phyloP scores from a whole-genome alignment of 176 grass and related monocot genomes.

The Alopecurus myosuroides region DNA sequence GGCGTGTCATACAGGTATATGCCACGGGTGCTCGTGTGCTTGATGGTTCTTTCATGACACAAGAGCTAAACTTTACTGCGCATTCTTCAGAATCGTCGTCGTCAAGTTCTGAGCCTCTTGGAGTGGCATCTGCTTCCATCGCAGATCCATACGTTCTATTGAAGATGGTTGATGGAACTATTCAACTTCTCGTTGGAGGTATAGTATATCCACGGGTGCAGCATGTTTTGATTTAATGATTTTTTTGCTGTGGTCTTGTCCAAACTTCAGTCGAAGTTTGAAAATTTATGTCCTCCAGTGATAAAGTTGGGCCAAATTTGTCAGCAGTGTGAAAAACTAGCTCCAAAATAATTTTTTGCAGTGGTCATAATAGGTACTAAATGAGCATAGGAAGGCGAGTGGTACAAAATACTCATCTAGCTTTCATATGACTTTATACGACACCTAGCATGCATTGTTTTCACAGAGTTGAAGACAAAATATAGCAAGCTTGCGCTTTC shows the following conservation, averaged over 20 bases:
- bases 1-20: slow-evolving; percentile 83
- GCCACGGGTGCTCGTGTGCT: slow-evolving; percentile 87
- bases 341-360: neutral
- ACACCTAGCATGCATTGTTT: neutral
- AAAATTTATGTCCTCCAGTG: neutral
- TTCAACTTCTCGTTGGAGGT: slow-evolving; percentile 97
- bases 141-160: slow-evolving; percentile 89
- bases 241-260: neutral
- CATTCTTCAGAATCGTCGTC: slow-evolving; percentile 55
- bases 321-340: neutral
- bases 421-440: neutral
- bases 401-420: neutral
- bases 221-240: neutral
- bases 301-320: neutral
- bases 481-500: neutral
- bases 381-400: neutral
- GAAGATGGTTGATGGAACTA: slow-evolving; percentile 85
- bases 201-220: neutral
- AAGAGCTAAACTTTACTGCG: slow-evolving; percentile 70
- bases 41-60: slow-evolving; percentile 99
- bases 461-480: neutral
- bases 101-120: slow-evolving; percentile 65
- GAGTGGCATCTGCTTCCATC: slow-evolving; percentile 65
- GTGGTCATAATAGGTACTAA: neutral
- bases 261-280: neutral